Evolutionary conservation across 768 basidiomycete genomes (phyloP), one percentile per base, ranked within the genome.

Genomic region (Holtermanniella nyarrowii): DNA sequence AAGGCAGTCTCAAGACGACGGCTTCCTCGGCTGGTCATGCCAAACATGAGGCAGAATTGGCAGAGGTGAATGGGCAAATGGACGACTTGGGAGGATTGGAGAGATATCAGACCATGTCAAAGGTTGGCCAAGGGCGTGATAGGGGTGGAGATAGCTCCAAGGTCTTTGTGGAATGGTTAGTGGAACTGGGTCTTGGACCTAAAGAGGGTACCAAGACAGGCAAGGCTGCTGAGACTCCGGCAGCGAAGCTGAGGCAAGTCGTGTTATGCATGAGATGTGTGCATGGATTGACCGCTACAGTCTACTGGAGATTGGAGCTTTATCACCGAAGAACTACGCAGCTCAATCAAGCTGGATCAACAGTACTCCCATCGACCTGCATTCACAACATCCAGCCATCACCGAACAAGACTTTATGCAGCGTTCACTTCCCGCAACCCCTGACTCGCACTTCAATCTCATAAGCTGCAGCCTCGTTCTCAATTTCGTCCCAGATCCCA

Each of bases 61-160:
- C 55, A 2, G 74, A 77, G n/a, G 74, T 88, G 14, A 78, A 83
- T 40, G 53, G 69, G 13, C 77, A 85, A 61, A 81, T 93, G 16
- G 76, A 77, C 2, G 72, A 72, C 12, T 73, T 87, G n/a, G 89
- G 89, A 3, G 89, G 88, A 1, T 63, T 95, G 31, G 80, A 81
- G 49, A 75, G 74, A 22, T 95, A 95, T 68, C 89, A 95, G 67
- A 77, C 74, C 37, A 86, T 89, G 78, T 90, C 88, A 26, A 78
- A 73, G 49, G 75, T 85, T 14, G 90, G 90, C 1, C 90, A 95
- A 65, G 78, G 80, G 2, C 76, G 72, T 5, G 85, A 88, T 53
- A 75, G 90, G 48, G 90, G 90, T 7, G 90, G 90, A 3, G 90
- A 89, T 4, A 88, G 84, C 62, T 85, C 91, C 62, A 85, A 80